Percentiles rank a stretch among this genome's conserved stretches.
phyloP scores from a whole-genome alignment of 352 stramenopile species.

The Pythium utonaiense region DNA sequence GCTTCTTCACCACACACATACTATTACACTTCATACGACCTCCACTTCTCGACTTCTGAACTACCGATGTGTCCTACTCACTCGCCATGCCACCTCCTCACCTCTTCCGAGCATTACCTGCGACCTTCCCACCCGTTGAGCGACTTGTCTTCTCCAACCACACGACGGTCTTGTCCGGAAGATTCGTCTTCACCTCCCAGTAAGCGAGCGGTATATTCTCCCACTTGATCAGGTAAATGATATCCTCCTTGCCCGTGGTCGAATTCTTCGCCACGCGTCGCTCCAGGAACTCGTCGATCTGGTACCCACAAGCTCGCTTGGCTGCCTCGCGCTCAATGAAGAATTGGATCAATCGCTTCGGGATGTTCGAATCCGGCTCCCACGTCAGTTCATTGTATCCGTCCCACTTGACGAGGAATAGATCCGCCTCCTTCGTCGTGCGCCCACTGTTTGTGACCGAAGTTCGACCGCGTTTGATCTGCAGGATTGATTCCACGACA shows the following conservation, averaged over 20 bases:
- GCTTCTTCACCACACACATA: no score
- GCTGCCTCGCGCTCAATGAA: slow-evolving; percentile 47
- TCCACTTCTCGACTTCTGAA: no score
- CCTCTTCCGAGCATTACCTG: no score
- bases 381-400: slow-evolving; percentile 78
- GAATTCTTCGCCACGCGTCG: slow-evolving; percentile 57
- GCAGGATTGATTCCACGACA: slow-evolving; percentile 69
- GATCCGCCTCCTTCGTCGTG: slow-evolving; percentile 51
- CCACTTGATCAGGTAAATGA: slow-evolving; percentile 77
- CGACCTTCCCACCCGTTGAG: slow-evolving; percentile 4
- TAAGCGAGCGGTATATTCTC: slow-evolving; percentile 37
- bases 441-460: slow-evolving; percentile 29
- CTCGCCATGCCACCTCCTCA: background rate
- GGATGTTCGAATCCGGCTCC: slow-evolving; percentile 71
- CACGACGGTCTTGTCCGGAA: slow-evolving; percentile 49
- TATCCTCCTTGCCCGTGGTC: slow-evolving; percentile 45
- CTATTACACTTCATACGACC: no score
- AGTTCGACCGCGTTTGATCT: slow-evolving; percentile 52
- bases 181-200: slow-evolving; percentile 53
- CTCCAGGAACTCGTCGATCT: slow-evolving; percentile 52
- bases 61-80: no score
- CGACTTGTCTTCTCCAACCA: slow-evolving; percentile 73
- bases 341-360: slow-evolving; percentile 51
- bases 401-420: slow-evolving; percentile 80
- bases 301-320: slow-evolving; percentile 46